phyloP scores from a whole-genome alignment of 1,284 basidiomycete genomes.

The Ustilago crameri region DNA sequence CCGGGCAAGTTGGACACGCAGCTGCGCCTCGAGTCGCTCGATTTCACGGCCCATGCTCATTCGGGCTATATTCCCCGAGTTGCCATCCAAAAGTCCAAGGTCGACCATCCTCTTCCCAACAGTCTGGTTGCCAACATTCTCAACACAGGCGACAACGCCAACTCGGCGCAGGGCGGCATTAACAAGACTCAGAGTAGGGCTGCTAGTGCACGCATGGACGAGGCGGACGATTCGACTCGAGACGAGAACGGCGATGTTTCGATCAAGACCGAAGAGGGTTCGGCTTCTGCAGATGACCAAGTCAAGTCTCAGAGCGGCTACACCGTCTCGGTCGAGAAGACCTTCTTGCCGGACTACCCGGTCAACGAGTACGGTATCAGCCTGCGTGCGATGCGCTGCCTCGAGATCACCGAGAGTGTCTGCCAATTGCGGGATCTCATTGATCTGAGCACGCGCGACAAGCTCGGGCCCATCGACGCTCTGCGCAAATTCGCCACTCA shows the following conservation, averaged over 20 bases:
- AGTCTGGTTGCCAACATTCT: slow-evolving; percentile 37
- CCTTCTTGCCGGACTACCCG: slow-evolving; percentile 53
- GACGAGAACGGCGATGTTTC: slow-evolving; percentile 30
- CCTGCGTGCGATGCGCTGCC: slow-evolving; percentile 58
- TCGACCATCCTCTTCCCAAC: slow-evolving; percentile 41
- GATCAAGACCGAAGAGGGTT: slow-evolving; percentile 30
- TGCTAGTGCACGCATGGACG: slow-evolving; percentile 32
- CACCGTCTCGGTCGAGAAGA: slow-evolving; percentile 47
- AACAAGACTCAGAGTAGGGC: slow-evolving; percentile 27
- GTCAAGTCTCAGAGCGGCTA: slow-evolving; percentile 29
- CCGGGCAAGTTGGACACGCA: slow-evolving; percentile 32
- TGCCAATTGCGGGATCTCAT: slow-evolving; percentile 60
- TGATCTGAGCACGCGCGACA: slow-evolving; percentile 50
- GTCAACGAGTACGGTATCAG: slow-evolving; percentile 64
- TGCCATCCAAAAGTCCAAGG: slow-evolving; percentile 48
- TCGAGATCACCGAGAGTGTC: slow-evolving; percentile 61
- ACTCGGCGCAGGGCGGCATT: slow-evolving; percentile 4
- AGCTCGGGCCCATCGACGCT: slow-evolving; percentile 49
- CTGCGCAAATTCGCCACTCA: slow-evolving; percentile 48
- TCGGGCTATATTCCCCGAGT: slow-evolving; percentile 45
- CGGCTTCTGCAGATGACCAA: slow-evolving; percentile 28
- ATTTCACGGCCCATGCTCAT: slow-evolving; percentile 46
- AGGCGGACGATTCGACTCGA: slow-evolving; percentile 18
- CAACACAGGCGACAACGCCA: slow-evolving; percentile 18
- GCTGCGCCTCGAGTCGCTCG: slow-evolving; percentile 53